phyloP scores from a whole-genome alignment of 495 filamentous ascomycete species.

The Terfezia claveryi region DNA sequence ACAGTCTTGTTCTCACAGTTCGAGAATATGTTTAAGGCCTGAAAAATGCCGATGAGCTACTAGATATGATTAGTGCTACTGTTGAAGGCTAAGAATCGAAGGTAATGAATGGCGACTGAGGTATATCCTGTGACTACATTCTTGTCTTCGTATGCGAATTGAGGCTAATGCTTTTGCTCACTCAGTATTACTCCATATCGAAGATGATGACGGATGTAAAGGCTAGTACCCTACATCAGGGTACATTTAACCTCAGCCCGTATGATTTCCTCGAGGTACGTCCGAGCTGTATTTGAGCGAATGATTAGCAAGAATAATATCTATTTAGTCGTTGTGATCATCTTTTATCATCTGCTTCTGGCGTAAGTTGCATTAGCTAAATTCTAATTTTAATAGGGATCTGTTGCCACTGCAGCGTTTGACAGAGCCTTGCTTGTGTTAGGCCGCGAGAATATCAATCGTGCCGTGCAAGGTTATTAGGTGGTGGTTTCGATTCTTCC shows the following conservation, averaged over 20 bases:
- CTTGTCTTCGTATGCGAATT: not conserved
- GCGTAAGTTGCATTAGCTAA: not conserved
- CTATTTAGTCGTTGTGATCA: not conserved
- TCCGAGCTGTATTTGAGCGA: not conserved
- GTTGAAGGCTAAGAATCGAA: conserved; percentile 42
- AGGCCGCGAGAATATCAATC: conserved; percentile 91
- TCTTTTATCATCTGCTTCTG: not conserved
- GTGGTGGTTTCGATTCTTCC: conserved; percentile 85
- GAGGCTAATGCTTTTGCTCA: conserved; percentile 10
- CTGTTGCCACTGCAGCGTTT: conserved; percentile 71
- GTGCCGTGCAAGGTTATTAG: conserved; percentile 70
- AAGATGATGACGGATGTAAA: conserved; percentile 86
- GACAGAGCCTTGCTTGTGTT: conserved; percentile 70
- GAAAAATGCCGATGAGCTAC: conserved; percentile 56
- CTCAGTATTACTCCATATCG: conserved; percentile 63
- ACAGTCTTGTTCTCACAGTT: conserved; percentile 22
- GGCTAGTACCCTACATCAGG: conserved; percentile 70
- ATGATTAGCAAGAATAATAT: not conserved
- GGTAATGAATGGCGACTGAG: conserved; percentile 35
- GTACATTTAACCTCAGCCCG: conserved; percentile 82
- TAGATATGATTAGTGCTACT: conserved; percentile 84
- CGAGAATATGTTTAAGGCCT: conserved; percentile 61
- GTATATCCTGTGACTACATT: conserved; percentile 2
- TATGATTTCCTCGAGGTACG: conserved; percentile 74
- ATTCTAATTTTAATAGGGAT: conserved; percentile 26